Conservation (phyloP, 164 flowering plant species). For the Euptelea pleiosperma region DNA sequence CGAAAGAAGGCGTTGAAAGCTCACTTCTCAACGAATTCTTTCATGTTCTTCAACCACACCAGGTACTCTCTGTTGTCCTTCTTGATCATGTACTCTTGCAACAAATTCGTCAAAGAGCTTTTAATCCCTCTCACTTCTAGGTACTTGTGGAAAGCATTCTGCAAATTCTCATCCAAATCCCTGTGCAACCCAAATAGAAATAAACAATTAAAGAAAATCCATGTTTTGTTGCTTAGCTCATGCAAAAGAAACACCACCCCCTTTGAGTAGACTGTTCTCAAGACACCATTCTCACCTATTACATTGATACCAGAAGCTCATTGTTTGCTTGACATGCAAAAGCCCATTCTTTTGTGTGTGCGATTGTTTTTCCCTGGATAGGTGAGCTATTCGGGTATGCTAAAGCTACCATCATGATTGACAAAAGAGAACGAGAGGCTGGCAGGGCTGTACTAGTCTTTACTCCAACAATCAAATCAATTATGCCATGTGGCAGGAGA, state of each 20-base stretch:
- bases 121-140: constrained; percentile 29
- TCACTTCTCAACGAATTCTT: constrained; percentile 26
- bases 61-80: constrained; percentile 27
- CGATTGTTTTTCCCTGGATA: too few relatives aligned
- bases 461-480: too few relatives aligned
- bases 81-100: constrained; percentile 26
- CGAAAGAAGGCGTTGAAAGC: not conserved
- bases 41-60: constrained; percentile 29
- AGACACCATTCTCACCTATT: too few relatives aligned
- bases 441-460: too few relatives aligned
- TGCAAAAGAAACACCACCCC: not conserved
- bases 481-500: too few relatives aligned
- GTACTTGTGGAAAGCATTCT: constrained; percentile 17
- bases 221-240: not conserved
- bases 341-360: too few relatives aligned
- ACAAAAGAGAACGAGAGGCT: too few relatives aligned
- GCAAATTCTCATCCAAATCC: constrained; percentile 29
- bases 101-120: constrained; percentile 15
- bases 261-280: too few relatives aligned
- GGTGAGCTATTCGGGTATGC: too few relatives aligned
- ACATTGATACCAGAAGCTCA: too few relatives aligned
- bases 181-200: constrained; percentile 13
- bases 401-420: too few relatives aligned
- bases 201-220: not conserved
- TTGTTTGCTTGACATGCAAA: too few relatives aligned